Evolutionary conservation across 2,329 filamentous ascomycete species (phyloP).

Genomic region (Emergomyces orientalis): DNA sequence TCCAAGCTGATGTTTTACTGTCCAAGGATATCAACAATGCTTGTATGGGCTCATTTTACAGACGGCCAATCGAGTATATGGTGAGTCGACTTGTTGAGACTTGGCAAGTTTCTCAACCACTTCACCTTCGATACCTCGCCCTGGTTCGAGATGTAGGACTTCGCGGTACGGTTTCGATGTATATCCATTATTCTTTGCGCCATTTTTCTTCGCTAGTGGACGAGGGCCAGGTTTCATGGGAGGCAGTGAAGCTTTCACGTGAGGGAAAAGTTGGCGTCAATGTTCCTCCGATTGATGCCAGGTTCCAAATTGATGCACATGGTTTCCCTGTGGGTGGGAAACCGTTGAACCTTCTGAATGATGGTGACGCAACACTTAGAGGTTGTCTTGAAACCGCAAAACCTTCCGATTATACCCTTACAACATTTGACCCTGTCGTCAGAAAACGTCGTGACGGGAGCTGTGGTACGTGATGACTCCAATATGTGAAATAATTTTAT

Average conservation of each 20-base stretch:
- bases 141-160: constrained; percentile 47
- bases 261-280: constrained; percentile 22
- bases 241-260: constrained; percentile 38
- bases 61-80: constrained; percentile 45
- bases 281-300: constrained; percentile 24
- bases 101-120: constrained; percentile 51
- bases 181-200: constrained; percentile 45
- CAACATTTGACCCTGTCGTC: constrained; percentile 28
- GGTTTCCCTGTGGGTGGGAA: constrained; percentile 36
- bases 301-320: constrained; percentile 36
- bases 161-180: constrained; percentile 41
- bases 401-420: constrained; percentile 27
- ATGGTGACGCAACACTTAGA: constrained; percentile 37
- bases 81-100: constrained; percentile 45
- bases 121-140: constrained; percentile 47
- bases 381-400: constrained; percentile 29
- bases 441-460: constrained; percentile 23
- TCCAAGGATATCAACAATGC: constrained; percentile 33
- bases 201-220: constrained; percentile 48
- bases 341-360: constrained; percentile 29
- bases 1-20: neutral
- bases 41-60: constrained; percentile 45
- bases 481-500: constrained; percentile 8
- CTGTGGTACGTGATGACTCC: constrained; percentile 21
- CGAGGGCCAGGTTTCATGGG: constrained; percentile 43